Percentiles rank a stretch among this genome's conserved stretches.
Conservation (phyloP, 257 asterid species). For the Haberlea rhodopensis region DNA sequence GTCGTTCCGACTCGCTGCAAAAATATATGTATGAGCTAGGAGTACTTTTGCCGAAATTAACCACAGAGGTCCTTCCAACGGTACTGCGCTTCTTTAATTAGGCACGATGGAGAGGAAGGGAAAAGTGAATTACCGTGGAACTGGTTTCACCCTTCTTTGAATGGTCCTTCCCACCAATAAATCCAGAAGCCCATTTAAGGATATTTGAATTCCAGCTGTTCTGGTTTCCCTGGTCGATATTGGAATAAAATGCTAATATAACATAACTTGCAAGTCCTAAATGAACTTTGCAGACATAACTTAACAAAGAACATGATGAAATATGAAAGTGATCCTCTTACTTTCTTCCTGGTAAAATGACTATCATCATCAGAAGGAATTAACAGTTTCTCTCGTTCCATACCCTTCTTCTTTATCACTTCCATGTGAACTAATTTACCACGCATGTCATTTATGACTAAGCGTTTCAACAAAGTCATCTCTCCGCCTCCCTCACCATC, state of each 20-base stretch:
- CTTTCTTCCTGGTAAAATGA: constrained; percentile 42
- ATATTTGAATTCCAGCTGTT: constrained; percentile 83
- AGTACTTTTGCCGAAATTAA: constrained; percentile 9
- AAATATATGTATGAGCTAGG: constrained; percentile 2
- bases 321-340: constrained; percentile 27
- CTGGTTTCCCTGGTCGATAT: constrained; percentile 51
- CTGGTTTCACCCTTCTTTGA: constrained; percentile 57
- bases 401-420: constrained; percentile 87
- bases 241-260: constrained; percentile 21
- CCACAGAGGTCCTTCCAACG: constrained; percentile 1
- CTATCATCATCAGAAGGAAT: constrained; percentile 62
- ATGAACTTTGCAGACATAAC: constrained; percentile 7
- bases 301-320: constrained; percentile 2
- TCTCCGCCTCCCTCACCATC: constrained; percentile 54
- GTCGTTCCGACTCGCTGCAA: constrained; percentile 1
- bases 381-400: constrained; percentile 75
- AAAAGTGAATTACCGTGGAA: constrained; percentile 48
- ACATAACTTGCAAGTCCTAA: constrained; percentile 10
- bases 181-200: constrained; percentile 96
- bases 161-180: constrained; percentile 72
- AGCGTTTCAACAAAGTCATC: constrained; percentile 59
- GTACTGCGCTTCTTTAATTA: constrained; percentile 5
- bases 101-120: constrained; percentile 18
- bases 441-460: constrained; percentile 76
- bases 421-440: constrained; percentile 89